Evolutionary conservation across 2,329 filamentous ascomycete species (phyloP).

Genomic region (Trichoderma simmonsii): DNA sequence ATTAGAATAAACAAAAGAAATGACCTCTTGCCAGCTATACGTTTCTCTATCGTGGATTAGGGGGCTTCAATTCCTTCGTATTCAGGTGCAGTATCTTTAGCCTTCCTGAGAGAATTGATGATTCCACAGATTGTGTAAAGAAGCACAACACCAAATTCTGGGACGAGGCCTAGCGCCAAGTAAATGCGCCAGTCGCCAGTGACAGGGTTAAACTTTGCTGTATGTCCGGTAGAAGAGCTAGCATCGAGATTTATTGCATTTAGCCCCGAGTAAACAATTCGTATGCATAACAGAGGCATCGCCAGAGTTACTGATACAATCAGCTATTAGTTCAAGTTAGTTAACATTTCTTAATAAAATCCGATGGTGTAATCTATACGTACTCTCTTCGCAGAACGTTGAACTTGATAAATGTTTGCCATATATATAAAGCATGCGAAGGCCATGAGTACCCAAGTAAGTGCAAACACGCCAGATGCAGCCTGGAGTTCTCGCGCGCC

Average conservation of each 20-base stretch:
- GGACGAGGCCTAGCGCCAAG: background rate
- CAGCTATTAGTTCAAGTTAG: background rate
- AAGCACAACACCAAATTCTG: background rate
- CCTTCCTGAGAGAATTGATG: background rate
- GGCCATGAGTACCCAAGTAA: background rate
- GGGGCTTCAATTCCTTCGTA: background rate
- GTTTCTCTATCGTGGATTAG: background rate
- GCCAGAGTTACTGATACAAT: background rate
- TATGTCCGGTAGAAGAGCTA: background rate
- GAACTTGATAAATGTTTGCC: background rate
- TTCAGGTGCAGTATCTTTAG: background rate
- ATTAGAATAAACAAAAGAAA: background rate
- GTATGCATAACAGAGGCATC: background rate
- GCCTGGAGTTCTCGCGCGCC: background rate
- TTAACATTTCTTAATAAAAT: background rate
- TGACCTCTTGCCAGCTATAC: background rate
- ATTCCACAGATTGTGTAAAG: background rate
- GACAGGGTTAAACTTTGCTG: background rate
- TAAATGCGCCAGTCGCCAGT: background rate
- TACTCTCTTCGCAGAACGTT: background rate
- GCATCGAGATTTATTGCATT: background rate
- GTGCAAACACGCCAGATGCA: background rate
- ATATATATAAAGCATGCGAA: background rate
- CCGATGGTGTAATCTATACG: background rate
- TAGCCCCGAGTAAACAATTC: background rate